phyloP scores from a whole-genome alignment of 2,329 filamentous ascomycete species.

The Pseudogymnoascus sp. region DNA sequence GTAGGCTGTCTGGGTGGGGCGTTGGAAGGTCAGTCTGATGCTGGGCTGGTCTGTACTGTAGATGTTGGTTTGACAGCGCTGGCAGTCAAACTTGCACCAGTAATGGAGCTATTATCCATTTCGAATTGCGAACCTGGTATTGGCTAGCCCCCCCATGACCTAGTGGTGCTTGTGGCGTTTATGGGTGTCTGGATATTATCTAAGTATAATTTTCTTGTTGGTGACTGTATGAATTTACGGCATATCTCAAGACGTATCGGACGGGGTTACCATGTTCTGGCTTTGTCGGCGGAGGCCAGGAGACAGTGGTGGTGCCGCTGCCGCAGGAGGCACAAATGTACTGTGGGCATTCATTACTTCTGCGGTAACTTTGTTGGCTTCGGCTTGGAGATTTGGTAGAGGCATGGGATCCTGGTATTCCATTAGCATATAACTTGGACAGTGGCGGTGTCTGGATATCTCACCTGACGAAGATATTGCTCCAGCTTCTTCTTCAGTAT shows the following conservation, averaged over 20 bases:
- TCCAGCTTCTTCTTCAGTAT: constrained; percentile 79
- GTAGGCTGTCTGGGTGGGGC: background rate
- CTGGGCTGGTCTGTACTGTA: background rate
- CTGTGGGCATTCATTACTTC: constrained; percentile 20
- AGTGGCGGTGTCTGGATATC: background rate
- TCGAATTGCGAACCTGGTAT: background rate
- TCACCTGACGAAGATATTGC: constrained; percentile 45
- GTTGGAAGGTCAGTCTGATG: background rate
- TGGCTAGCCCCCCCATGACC: background rate
- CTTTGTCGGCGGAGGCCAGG: background rate
- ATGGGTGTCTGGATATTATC: background rate
- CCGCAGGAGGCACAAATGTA: constrained; percentile 9
- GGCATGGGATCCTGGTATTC: constrained; percentile 16
- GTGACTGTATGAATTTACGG: background rate
- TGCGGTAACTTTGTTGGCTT: constrained; percentile 20
- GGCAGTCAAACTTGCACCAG: background rate
- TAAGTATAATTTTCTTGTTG: background rate
- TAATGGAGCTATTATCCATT: background rate
- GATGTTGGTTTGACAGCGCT: background rate
- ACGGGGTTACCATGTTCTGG: background rate
- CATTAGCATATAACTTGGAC: background rate
- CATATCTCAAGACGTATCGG: background rate
- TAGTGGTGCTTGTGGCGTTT: background rate
- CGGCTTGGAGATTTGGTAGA: constrained; percentile 21
- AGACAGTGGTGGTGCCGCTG: constrained; percentile 11